Evolutionary conservation across 163 green algal species (phyloP).

Genomic region (Chlorella variabilis): DNA sequence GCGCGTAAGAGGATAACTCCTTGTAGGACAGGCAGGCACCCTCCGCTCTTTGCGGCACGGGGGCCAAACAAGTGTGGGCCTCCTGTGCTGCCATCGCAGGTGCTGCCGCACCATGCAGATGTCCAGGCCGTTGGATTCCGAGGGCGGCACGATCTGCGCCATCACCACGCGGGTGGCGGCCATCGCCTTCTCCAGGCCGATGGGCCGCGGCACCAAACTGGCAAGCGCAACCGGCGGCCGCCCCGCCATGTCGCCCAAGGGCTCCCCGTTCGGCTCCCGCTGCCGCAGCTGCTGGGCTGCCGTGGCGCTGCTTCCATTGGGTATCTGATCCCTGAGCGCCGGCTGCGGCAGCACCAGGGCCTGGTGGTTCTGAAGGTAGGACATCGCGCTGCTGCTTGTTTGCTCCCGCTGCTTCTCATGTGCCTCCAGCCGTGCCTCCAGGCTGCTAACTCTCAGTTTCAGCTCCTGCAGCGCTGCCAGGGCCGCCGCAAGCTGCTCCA

Average conservation of each 20-base stretch:
- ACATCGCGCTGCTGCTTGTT: background rate
- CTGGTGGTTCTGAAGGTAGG: slow-evolving; percentile 3
- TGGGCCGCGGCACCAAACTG: background rate
- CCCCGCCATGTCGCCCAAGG: background rate
- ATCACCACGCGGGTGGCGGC: slow-evolving; percentile 78
- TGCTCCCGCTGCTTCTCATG: background rate
- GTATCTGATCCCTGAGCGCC: background rate
- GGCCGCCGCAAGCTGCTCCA: slow-evolving; percentile 5
- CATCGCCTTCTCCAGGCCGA: slow-evolving; percentile 45
- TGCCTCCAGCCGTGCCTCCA: background rate
- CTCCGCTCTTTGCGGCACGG: background rate
- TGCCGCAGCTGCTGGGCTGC: slow-evolving; percentile 2
- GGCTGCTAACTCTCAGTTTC: background rate
- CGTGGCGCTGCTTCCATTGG: background rate
- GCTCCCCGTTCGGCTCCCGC: background rate
- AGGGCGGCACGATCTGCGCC: slow-evolving; percentile 71
- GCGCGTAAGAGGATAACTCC: background rate
- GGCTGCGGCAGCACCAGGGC: background rate
- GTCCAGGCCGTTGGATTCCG: slow-evolving; percentile 64
- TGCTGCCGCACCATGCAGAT: slow-evolving; percentile 72
- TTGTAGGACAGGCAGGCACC: no score
- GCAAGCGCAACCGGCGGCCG: background rate
- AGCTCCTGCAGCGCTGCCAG: slow-evolving; percentile 3
- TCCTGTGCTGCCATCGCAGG: no score
- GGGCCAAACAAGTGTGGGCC: no score